A percentile compares a stretch with the other conserved stretches of the same genome.
Conservation (phyloP, 495 filamentous ascomycete species). For the Sabuloglossum arenarium region DNA sequence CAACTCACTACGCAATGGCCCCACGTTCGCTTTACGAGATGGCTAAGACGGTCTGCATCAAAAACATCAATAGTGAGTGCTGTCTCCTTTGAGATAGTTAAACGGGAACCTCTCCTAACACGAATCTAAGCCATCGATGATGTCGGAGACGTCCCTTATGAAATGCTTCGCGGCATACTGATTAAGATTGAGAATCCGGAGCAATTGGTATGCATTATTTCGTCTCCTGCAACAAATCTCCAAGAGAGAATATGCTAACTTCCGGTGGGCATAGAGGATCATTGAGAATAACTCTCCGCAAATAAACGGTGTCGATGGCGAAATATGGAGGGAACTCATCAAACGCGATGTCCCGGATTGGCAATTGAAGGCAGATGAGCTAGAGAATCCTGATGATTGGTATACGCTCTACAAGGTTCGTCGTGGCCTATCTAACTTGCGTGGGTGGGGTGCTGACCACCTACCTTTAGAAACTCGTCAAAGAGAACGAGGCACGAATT, state of each 20-base stretch:
- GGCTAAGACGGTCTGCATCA: conserved; percentile 11
- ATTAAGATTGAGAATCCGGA: conserved; percentile 39
- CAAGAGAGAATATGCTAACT: neutral
- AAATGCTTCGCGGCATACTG: conserved; percentile 36
- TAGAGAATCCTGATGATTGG: conserved; percentile 36
- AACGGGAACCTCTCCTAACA: neutral
- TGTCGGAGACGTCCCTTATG: conserved; percentile 43
- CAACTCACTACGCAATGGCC: conserved; percentile 1
- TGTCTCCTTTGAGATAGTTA: neutral
- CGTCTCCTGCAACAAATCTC: neutral
- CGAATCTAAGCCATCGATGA: conserved; percentile 28
- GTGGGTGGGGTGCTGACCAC: neutral
- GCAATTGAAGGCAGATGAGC: conserved; percentile 31
- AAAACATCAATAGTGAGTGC: conserved; percentile 13
- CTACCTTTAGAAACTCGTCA: conserved; percentile 17
- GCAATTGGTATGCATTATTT: conserved; percentile 30
- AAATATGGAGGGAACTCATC: conserved; percentile 50
- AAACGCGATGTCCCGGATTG: conserved; percentile 43
- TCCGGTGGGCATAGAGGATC: conserved; percentile 18
- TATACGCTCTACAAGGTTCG: conserved; percentile 33
- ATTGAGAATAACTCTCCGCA: conserved; percentile 49
- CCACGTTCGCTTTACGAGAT: conserved; percentile 3
- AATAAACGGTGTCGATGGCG: conserved; percentile 32
- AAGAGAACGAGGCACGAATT: conserved; percentile 23
- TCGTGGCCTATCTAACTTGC: neutral